Conservation (phyloP, 2,329 filamentous ascomycete genomes). For the Achaetomium macrosporum region DNA sequence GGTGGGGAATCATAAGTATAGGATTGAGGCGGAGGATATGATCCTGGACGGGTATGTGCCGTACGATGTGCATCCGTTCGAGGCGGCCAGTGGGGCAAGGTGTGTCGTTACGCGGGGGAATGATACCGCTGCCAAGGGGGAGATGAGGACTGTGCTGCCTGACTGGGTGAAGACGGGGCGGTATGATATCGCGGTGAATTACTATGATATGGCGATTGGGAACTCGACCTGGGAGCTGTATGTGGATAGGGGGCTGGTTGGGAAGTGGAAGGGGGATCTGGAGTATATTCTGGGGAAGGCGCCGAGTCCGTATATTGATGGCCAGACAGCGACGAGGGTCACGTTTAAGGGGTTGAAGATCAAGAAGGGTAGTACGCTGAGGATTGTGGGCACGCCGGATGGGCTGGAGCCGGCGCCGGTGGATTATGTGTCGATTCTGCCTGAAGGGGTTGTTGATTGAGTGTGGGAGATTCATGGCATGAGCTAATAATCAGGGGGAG, state of each 20-base stretch:
- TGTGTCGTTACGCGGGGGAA: conserved; percentile 53
- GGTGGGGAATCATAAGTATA: conserved; percentile 56
- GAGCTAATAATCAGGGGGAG: too few relatives aligned
- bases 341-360: conserved; percentile 50
- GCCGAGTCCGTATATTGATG: conserved; percentile 54
- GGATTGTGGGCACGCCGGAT: conserved; percentile 51
- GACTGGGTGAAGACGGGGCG: conserved; percentile 42
- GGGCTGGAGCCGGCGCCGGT: conserved; percentile 59
- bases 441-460: conserved; percentile 51
- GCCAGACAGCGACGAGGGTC: conserved; percentile 57
- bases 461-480: not conserved
- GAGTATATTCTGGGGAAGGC: conserved; percentile 55
- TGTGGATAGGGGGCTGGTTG: conserved; percentile 48
- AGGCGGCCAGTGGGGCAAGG: conserved; percentile 50
- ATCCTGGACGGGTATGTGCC: conserved; percentile 50
- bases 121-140: conserved; percentile 44
- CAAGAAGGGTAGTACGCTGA: conserved; percentile 45
- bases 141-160: conserved; percentile 32
- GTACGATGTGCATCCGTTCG: conserved; percentile 50
- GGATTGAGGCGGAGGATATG: conserved; percentile 67
- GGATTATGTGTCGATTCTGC: conserved; percentile 61
- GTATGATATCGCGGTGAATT: conserved; percentile 59
- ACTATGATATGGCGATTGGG: conserved; percentile 59
- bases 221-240: conserved; percentile 60
- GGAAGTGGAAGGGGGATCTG: conserved; percentile 54